Base-by-base conservation (phyloP, 345 rosid genomes). In the Garcia nutans region DNA sequence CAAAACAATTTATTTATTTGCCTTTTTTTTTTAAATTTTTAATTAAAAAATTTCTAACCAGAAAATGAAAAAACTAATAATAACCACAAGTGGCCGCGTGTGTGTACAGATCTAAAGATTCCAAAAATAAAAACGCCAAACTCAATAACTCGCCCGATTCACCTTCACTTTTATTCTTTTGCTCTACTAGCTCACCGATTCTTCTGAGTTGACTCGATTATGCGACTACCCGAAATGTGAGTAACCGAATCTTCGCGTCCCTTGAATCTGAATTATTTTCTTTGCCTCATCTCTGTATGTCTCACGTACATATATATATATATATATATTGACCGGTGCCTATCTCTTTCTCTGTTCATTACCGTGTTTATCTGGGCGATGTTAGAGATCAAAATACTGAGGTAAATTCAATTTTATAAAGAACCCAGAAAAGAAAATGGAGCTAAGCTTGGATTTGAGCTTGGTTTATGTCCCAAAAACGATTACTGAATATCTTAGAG, bases 371-470 rank as follows among this genome's bases (percentile, higher is more conserved):
- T 84, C 82, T 58, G 63, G 71, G 74, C n/a, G 44, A 79, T 76
- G 80, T 62, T 76, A 55, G 71, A 67, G 62, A 64, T 9, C 42
- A 49, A 28, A 3, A 71, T 54, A 64, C 41, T 5, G 8, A 55
- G 54, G 60, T 20, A 54, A 22, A 50, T 54, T 55, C 54, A 23
- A 63, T 49, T 22, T 26, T 28, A 12, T 28, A 10, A 3, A 57
- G 42, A 54, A 60, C 26, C 0, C 23, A 2, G 26, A 15, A 24
- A 45, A 41, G 60, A 73, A 64, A 65, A 90, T 93, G 98, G 89
- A 87, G 68, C 74, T 89, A 77, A 85, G 88, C 84, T 79, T 93
- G 80, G 89, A 91, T 85, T 78, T 93, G 76, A 81, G 88, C 71
- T 76, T 87, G 74, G 85, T 74, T 78, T 76, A 74, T 76, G 78